Evolutionary conservation across 352 stramenopile genomes (phyloP).

Genomic region (Nothophytophthora sp.): DNA sequence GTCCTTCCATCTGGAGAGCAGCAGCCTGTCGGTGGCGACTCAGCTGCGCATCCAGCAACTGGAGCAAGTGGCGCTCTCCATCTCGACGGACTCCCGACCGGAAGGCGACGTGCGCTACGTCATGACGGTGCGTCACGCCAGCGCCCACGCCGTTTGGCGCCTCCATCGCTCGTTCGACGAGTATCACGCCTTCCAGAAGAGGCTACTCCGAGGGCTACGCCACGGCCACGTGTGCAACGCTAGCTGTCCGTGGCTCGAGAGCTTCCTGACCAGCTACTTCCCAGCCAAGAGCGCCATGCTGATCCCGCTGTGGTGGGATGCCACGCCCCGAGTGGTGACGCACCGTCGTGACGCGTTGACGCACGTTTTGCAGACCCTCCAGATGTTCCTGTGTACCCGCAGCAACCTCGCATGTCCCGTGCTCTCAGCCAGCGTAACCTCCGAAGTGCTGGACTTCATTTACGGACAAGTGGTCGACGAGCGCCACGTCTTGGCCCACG

Average conservation of each 20-base stretch:
- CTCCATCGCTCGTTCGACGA: conserved; percentile 44
- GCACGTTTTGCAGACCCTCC: conserved; percentile 30
- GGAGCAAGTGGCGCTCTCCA: conserved; percentile 14
- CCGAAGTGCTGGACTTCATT: conserved; percentile 37
- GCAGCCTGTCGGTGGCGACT: conserved; percentile 9
- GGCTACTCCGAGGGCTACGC: conserved; percentile 22
- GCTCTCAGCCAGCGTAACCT: conserved; percentile 22
- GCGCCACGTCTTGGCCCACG: background rate
- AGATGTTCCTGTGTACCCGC: conserved; percentile 35
- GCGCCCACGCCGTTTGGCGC: conserved; percentile 24
- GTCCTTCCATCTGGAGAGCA: conserved; percentile 10
- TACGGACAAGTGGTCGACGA: conserved; percentile 15
- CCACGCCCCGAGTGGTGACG: conserved; percentile 8
- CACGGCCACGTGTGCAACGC: conserved; percentile 50
- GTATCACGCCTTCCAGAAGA: conserved; percentile 31
- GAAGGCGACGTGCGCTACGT: conserved; percentile 38
- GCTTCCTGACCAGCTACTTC: conserved; percentile 38
- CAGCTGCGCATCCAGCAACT: conserved; percentile 19
- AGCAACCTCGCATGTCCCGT: conserved; percentile 36
- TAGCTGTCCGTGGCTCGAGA: conserved; percentile 50
- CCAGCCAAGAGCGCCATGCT: conserved; percentile 12
- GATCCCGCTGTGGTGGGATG: conserved; percentile 5
- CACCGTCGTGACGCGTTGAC: conserved; percentile 27
- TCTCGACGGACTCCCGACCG: conserved; percentile 1
- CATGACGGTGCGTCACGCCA: conserved; percentile 32